Evolutionary conservation across 1,284 basidiomycete species (phyloP), one percentile per base, ranked within the genome.

Genomic region (Pyrrhoderma noxium): DNA sequence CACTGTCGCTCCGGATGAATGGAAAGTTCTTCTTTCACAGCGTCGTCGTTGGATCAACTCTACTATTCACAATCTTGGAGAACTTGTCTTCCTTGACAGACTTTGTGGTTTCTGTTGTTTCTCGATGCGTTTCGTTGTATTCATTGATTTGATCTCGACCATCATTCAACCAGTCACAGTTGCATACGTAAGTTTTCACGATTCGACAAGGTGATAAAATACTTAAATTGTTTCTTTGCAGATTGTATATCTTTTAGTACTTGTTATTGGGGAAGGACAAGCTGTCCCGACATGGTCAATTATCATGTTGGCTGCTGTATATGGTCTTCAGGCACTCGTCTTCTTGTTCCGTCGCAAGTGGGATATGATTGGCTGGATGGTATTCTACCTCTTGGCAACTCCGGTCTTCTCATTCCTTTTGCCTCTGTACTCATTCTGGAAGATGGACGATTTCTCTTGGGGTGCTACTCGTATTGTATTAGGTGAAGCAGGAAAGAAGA

Each of bases 31-130:
- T 58, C 73, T 99, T n/a, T 96, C 93, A 8, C 95, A 99, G 67
- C 85, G 94, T 72, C 88, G 94, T 72, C 87, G 93, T 62, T 99
- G 96, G 96, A 99, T 99, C 72, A 99, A 99, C 73, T 98, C 93
- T 36, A 99, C 95, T 0, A 85, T 99, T 27, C 95, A 99, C 73
- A 99, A 99, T 67, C 72, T 99, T 56, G 89, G 84, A 46, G 95
- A 98, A 67, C 76, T 99, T 36, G 74, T 97, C 56, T 92, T 92
- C 72, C 72, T 97, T 61, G 90, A 94, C 42, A 87, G 93, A 58
- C 84, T 98, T 56, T 97, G 93, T 62, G 93, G 94, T 56, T 95
- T 96, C 80, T 97, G 93, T 63, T 89, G 90, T 73, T 96, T 99
- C 78, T 97, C 93, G 2, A 98, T 99, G 95, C 82, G 95, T 21